A percentile compares a stretch with the other conserved stretches of the same genome.
These are phyloP conservation scores for Calycina herbarum DNA, from an alignment of 2,329 filamentous ascomycete genomes.

Conservation along the genomic window DNA sequence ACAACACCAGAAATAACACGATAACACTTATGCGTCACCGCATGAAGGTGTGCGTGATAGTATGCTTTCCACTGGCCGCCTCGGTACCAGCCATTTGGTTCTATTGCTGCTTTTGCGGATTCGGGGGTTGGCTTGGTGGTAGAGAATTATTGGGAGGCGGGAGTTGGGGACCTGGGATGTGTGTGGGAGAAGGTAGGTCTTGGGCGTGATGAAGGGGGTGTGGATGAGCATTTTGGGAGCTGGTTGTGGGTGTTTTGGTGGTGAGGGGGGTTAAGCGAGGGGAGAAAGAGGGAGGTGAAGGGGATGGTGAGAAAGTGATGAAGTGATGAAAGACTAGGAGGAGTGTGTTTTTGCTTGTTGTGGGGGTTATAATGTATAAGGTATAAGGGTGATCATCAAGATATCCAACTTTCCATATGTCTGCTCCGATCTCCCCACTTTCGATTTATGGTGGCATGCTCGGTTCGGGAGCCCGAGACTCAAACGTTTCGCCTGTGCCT, in stretches of 20 bases:
- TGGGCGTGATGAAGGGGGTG: slow-evolving; percentile 10
- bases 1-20: not conserved
- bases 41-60: not conserved
- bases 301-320: too few relatives aligned
- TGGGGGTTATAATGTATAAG: too few relatives aligned
- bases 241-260: too few relatives aligned
- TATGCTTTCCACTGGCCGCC: slow-evolving; percentile 6
- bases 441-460: too few relatives aligned
- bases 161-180: slow-evolving; percentile 5
- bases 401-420: too few relatives aligned
- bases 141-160: slow-evolving; percentile 2
- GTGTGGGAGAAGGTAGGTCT: slow-evolving; percentile 29
- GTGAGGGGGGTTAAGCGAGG: too few relatives aligned
- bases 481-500: slow-evolving; percentile 40
- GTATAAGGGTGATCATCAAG: too few relatives aligned
- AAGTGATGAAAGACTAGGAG: too few relatives aligned
- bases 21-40: not conserved
- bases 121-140: not conserved
- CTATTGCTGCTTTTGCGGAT: not conserved
- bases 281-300: too few relatives aligned
- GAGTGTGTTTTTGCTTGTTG: too few relatives aligned
- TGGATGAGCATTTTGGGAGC: not conserved
- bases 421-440: too few relatives aligned
- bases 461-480: slow-evolving; percentile 18
- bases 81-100: not conserved